phyloP scores from a whole-genome alignment of 1,284 basidiomycete species.

The Trichosporon asahii region DNA sequence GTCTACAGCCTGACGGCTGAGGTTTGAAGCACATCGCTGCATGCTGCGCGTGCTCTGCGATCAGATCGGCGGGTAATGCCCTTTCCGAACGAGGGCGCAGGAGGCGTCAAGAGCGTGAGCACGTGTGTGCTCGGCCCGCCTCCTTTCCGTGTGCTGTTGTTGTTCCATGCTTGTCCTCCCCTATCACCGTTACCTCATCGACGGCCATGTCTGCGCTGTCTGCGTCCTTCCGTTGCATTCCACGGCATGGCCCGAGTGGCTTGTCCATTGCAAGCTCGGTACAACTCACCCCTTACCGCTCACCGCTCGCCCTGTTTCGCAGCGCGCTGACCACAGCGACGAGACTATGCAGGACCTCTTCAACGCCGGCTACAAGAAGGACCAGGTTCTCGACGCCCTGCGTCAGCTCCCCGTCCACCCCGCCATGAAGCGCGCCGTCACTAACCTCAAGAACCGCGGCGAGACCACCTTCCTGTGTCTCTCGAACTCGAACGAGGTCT shows the following conservation, averaged over 20 bases:
- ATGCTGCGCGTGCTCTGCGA: too few species aligned
- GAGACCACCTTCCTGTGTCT: constrained; percentile 83
- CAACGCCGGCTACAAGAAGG: constrained; percentile 62
- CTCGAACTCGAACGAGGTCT: constrained; percentile 90
- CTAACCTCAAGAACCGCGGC: constrained; percentile 61
- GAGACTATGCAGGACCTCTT: constrained; percentile 69
- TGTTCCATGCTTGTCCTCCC: background rate
- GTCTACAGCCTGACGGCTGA: too few species aligned
- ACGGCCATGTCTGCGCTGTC: too few species aligned
- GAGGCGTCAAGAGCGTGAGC: background rate
- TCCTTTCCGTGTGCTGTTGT: too few species aligned
- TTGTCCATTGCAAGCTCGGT: too few species aligned
- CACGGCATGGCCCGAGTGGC: too few species aligned
- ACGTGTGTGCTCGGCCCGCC: constrained; percentile 4
- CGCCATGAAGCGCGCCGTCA: constrained; percentile 87
- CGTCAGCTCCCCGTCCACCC: constrained; percentile 91
- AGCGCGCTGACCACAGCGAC: constrained; percentile 56
- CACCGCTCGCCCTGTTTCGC: constrained; percentile 2
- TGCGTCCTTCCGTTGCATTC: too few species aligned
- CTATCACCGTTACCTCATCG: too few species aligned
- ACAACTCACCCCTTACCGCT: background rate
- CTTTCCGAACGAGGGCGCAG: too few species aligned
- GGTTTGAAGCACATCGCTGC: too few species aligned
- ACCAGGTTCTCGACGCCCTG: constrained; percentile 74
- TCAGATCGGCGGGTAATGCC: background rate